Conservation (phyloP, 768 basidiomycete genomes). For the Mycena metata region DNA sequence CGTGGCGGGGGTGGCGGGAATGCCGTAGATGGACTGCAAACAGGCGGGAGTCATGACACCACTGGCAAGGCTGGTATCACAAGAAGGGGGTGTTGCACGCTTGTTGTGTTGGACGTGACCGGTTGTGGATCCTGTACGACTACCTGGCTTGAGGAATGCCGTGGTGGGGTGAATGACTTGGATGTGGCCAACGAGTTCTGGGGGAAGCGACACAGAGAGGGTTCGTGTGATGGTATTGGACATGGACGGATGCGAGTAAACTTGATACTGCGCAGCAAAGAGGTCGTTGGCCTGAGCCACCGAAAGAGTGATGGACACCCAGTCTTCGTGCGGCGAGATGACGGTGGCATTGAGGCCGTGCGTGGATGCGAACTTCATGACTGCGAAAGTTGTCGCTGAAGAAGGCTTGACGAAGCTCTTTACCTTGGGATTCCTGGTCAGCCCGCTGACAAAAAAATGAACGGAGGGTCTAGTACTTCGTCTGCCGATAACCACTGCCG, state of each 20-base stretch:
- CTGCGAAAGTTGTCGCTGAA: neutral
- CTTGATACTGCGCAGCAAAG: too few relatives aligned
- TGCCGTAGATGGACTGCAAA: slow-evolving; percentile 19
- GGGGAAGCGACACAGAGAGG: too few relatives aligned
- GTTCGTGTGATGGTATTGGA: too few relatives aligned
- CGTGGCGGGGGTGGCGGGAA: slow-evolving; percentile 17
- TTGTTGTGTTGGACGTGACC: too few relatives aligned
- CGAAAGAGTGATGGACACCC: slow-evolving; percentile 16
- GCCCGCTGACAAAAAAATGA: neutral
- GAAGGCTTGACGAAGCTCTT: slow-evolving; percentile 19
- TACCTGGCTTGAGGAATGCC: too few relatives aligned
- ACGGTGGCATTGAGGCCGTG: slow-evolving; percentile 8
- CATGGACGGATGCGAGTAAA: too few relatives aligned
- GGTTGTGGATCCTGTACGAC: neutral
- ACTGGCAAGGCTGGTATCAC: neutral
- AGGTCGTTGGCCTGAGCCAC: slow-evolving; percentile 17
- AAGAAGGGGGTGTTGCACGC: neutral
- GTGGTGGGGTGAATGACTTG: too few relatives aligned
- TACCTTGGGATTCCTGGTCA: slow-evolving; percentile 9
- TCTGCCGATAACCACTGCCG: slow-evolving; percentile 1
- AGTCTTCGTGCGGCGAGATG: slow-evolving; percentile 18
- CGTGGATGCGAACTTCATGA: slow-evolving; percentile 8
- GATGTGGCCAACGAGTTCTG: too few relatives aligned
- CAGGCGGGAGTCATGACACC: slow-evolving; percentile 19
- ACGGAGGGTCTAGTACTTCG: neutral